Base-by-base conservation (phyloP, 1,284 basidiomycete species). In the Ustilago tritici region DNA sequence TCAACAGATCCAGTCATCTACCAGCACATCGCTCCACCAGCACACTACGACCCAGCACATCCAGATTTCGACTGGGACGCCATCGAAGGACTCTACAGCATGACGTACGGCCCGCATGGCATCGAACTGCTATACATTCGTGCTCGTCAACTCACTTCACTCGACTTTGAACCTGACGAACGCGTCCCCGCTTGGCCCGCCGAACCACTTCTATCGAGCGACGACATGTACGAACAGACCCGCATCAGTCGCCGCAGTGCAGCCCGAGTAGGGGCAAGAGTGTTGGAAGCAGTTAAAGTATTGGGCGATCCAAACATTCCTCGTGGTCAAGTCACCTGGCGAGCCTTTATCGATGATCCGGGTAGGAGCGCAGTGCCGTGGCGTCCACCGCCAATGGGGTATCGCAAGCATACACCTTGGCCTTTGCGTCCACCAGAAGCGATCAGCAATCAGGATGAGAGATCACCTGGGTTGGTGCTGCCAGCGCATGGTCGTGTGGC, bases 51-150 rank as follows among this genome's bases (percentile, higher is more conserved):
- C 61, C 80, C 80, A 47, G 73, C 64, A 10, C 73, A 67, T 55
- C 43, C 46, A 40, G 68, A 76, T 0, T 82, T 82, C 32, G 78
- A 82, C 40, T 82, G 80, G 80, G n/a, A 32, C 23, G 41, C 53
- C 0, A 38, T 82, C 9, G 70, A 79, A 32, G 80, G 80, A 2
- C 57, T 82, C 34, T 82, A 79, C 56, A 71, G 65, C 43, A 79
- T 78, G 73, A 73, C 72, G 14, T 82, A 81, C 60, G 80, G 80
- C 7, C 80, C 80, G 2, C 79, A 79, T 31, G 80, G 80, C 6
- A 61, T 76, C 41, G 80, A 82, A 62, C 43, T 80, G 15, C 59
- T 82, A 49, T 81, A 82, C 67, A 60, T 80, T 12, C 76, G 76
- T 7, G 74, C 76, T 8, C 63, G 80, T 34, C 43, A 71, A 34